Base-by-base conservation (phyloP, 306 rosid species). In the Phaseolus lunatus region DNA sequence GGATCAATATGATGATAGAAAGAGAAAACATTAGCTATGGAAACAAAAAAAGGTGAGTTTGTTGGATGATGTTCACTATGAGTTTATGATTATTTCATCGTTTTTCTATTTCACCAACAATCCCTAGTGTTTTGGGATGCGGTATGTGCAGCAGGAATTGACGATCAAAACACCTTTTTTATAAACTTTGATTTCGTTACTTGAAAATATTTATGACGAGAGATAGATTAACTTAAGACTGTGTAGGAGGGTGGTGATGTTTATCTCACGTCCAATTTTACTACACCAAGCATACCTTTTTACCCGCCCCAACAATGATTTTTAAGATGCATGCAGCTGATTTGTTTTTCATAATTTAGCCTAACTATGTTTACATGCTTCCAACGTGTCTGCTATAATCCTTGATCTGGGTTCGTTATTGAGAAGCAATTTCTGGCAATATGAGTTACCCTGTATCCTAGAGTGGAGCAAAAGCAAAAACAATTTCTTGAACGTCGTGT, bases 361-460 rank as follows among this genome's bases (percentile, higher is more conserved):
- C 19, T 16, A 12, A 24, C 39, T 77, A 10, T 67, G 5, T 39
- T 29, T 3, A 14, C 27, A 4, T 33, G 6, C 45, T 15, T 50
- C 7, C 56, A 65, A 27, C 14, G 50, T 33, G 35, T 37, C 29
- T 16, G 52, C 29, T 22, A 67, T 27, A 67, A 67, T 43, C 13
- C 27, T 67, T 3, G 26, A 19, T 23, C 50, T 15, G 12, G 14
- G 31, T 22, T 23, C 31, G 1, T 23, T 57, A 11, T 57, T 24
- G n/a, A 24, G 35, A 57, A 57, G 65, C 4, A 58, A 2, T 58
- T 26, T 59, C 41, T 14, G 19, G 7, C 10, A 59, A 59, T 27
- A 19, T 15, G 41, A 24, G 58, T 68, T 15, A 4, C 73, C 72
- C 24, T 58, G 20, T 58, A 27, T 75, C 49, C 47, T 61, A 15